Evolutionary conservation across 495 filamentous ascomycete genomes (phyloP).

Genomic region (Peziza echinospora): DNA sequence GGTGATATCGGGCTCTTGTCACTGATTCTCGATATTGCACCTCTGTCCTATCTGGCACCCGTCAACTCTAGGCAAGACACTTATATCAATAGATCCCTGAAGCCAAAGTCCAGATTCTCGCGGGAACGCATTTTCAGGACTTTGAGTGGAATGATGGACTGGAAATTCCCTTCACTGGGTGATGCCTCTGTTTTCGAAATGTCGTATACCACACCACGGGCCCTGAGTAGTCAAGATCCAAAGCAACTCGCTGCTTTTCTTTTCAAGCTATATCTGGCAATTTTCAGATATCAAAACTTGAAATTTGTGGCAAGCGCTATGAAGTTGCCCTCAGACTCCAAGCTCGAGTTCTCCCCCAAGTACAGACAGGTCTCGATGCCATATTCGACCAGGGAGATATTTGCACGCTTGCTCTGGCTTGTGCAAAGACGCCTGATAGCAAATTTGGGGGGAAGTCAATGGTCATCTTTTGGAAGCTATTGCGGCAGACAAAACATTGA

Average conservation of each 20-base stretch:
- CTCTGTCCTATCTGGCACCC: background rate
- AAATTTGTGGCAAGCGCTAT: background rate
- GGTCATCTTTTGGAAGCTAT: constrained; percentile 4
- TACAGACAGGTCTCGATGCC: background rate
- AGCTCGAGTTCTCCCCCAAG: background rate
- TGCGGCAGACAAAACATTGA: background rate
- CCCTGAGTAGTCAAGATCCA: constrained; percentile 7
- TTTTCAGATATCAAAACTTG: constrained; percentile 21
- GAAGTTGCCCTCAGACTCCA: background rate
- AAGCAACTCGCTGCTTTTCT: constrained; percentile 21
- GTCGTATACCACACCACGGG: background rate
- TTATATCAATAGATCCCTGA: background rate
- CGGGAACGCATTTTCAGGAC: no score
- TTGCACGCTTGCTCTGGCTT: constrained; percentile 21
- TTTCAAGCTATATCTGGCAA: constrained; percentile 22
- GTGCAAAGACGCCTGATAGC: constrained; percentile 13
- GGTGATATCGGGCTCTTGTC: background rate
- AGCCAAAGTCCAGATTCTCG: no score
- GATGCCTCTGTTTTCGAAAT: background rate
- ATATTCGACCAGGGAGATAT: constrained; percentile 24
- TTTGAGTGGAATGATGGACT: background rate
- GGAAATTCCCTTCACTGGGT: background rate
- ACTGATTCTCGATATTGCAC: background rate
- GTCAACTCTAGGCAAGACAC: no score
- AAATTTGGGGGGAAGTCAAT: constrained; percentile 21